Evolutionary conservation across 768 basidiomycete species (phyloP).

Genomic region (Agrocybe chaxingu): DNA sequence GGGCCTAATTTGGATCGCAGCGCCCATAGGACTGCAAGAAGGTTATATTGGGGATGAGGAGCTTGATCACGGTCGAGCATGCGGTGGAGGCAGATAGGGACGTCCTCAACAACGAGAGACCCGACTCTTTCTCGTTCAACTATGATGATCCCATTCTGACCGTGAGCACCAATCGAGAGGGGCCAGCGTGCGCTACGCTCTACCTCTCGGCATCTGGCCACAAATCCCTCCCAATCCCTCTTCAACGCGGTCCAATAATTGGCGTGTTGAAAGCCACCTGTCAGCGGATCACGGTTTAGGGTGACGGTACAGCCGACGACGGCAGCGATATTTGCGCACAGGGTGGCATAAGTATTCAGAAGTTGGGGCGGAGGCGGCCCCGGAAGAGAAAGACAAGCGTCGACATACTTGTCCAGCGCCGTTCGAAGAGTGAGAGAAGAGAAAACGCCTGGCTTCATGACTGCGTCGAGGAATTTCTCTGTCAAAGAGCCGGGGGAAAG

Average conservation of each 20-base stretch:
- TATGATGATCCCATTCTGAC: constrained; percentile 49
- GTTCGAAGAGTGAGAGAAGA: constrained; percentile 77
- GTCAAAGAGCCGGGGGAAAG: constrained; percentile 67
- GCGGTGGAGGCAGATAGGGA: constrained; percentile 57
- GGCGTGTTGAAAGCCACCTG: constrained; percentile 73
- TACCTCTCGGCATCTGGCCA: constrained; percentile 86
- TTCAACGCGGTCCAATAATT: constrained; percentile 84
- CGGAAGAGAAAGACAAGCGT: constrained; percentile 64
- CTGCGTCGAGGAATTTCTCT: constrained; percentile 75
- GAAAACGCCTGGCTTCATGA: constrained; percentile 88
- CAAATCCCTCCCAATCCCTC: constrained; percentile 94
- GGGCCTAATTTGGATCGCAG: constrained; percentile 60
- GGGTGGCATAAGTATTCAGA: constrained; percentile 56
- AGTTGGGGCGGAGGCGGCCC: constrained; percentile 56
- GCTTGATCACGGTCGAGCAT: constrained; percentile 40
- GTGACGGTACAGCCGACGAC: constrained; percentile 86
- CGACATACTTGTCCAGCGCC: constrained; percentile 81
- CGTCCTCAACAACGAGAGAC: constrained; percentile 60
- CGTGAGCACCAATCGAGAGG: constrained; percentile 54
- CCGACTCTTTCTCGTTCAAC: constrained; percentile 79
- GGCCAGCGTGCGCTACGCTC: constrained; percentile 86
- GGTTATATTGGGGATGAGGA: constrained; percentile 49
- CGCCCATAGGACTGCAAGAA: constrained; percentile 63
- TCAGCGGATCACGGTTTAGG: constrained; percentile 69
- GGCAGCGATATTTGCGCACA: constrained; percentile 73